Base-by-base conservation (phyloP, 2,329 filamentous ascomycete genomes). In the Bipolaris victoriae region DNA sequence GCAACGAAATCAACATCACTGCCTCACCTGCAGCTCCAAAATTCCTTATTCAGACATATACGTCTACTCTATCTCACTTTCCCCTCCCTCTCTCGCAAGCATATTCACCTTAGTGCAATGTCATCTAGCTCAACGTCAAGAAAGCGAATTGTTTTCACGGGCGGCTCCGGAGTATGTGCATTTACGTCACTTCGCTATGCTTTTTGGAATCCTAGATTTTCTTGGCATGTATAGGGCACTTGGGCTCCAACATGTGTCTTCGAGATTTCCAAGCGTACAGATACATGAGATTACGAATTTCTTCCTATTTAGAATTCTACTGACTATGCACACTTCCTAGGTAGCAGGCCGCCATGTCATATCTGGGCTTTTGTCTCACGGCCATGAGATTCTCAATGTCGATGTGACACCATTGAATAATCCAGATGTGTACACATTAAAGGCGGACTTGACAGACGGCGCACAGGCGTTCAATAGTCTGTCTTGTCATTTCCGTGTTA, bases 381-480 rank as follows among this genome's bases (percentile, higher is more conserved):
- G 81, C 31, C 76, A 80, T 78, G 84, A 79, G 57, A 76, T 86
- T 33, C 77, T 86, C 20, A 86, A 86, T 61, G 72, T 86, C 26
- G 83, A 86, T 65, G 73, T 84, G 13, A 67, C 76, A 6, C 76
- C 79, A 5, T 72, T 81, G 7, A 69, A 77, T 31, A 79, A 79
- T 47, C 78, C 76, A 5, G 70, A 72, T 35, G 80, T 85, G 26
- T 80, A 82, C 66, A 85, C 83, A 0, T 68, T 86, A 43, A 83
- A 82, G 57, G 79, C 79, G n/a, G 83, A 86, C 65, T 76, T 86
- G 36, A 83, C 83, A 24, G 77, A 84, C 62, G 76, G 74, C 26
- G 83, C 82, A 18, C 82, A 86, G 69, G 82, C 83, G 47, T 85
- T 82, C 75, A 84, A 82, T 57, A 82, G 82, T 22, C 68, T 86